phyloP scores from a whole-genome alignment of 2,329 filamentous ascomycete genomes.

The Penicillium palitans region DNA sequence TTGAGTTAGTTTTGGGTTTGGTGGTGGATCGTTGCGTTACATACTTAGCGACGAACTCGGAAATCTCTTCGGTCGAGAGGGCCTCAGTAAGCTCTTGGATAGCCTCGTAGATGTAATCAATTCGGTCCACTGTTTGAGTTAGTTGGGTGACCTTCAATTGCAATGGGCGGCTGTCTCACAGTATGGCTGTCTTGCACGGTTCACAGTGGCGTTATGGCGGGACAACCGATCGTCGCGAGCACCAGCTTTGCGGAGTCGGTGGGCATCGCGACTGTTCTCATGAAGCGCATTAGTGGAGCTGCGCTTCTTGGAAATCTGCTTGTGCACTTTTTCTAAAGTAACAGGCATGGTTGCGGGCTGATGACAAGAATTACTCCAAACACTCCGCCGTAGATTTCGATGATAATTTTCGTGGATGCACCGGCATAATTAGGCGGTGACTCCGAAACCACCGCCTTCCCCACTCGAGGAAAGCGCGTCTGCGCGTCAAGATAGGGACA shows the following conservation, averaged over 20 bases:
- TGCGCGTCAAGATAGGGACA: constrained; percentile 37
- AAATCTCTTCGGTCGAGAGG: constrained; percentile 41
- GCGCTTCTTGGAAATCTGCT: constrained; percentile 87
- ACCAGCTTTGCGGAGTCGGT: constrained; percentile 74
- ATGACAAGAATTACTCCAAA: constrained; percentile 4
- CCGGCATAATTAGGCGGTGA: constrained; percentile 40
- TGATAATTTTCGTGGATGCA: constrained; percentile 29
- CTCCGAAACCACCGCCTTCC: constrained; percentile 20
- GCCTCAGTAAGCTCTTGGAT: constrained; percentile 42
- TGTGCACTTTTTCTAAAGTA: constrained; percentile 77
- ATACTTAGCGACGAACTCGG: constrained; percentile 61
- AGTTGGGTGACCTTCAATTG: not conserved
- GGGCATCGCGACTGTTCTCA: constrained; percentile 83
- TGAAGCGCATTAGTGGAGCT: constrained; percentile 74
- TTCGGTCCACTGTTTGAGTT: constrained; percentile 58
- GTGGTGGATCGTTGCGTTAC: constrained; percentile 19
- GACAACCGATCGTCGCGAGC: constrained; percentile 80
- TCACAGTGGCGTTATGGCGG: constrained; percentile 67
- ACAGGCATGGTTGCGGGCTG: constrained; percentile 58
- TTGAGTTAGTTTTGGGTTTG: not conserved
- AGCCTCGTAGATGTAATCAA: constrained; percentile 70
- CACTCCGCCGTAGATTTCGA: constrained; percentile 1
- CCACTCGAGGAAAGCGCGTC: constrained; percentile 30
- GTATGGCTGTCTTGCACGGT: constrained; percentile 72
- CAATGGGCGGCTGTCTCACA: constrained; percentile 50